Base-by-base conservation (phyloP, 495 filamentous ascomycete genomes). In the Neurospora sp. region DNA sequence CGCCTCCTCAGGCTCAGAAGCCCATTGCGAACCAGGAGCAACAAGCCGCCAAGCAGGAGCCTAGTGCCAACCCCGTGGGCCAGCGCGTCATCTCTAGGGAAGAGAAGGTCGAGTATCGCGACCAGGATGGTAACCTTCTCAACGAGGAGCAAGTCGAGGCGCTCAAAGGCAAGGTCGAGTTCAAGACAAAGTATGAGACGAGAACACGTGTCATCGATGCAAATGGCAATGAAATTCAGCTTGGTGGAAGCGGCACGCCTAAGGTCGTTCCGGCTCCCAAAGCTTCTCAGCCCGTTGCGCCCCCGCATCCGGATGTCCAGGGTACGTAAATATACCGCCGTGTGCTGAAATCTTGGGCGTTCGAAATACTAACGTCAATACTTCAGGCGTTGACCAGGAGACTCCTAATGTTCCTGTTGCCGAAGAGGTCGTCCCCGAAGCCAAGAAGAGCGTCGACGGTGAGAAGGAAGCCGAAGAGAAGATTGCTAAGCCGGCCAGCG, bases 131-230 rank as follows among this genome's bases (percentile, higher is more conserved):
- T 70, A 97, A 98, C 77, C 77, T 98, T 48, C 86, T 99, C 27
- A 85, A 95, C 76, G 90, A 92, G 74, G 90, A 92, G 77, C 89
- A 97, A 74, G 95, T 99, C 62, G 89, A 91, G 76, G 90, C 89
- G 1, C 88, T 99, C 37, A 87, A 92, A 77, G 96, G 95, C 77
- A 95, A 97, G 83, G 94, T 98, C 37, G 92, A 92, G 74, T 97
- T 98, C 83, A 90, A 95, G 81, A 99, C 96, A 9, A 90, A 91
- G 71, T 98, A 97, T 78, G 95, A 98, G 84, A 96, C 94, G 11
- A 88, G 92, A 72, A 97, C 94, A 20, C 89, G 92, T 62, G 81
- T 99, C 71, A 86, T 99, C 59, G 93, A 98, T 79, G 86, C 85
- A 40, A 76, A 87, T 20, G 93, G 93, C 66, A 93, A 93, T 75